phyloP scores from a whole-genome alignment of 2,329 filamentous ascomycete species.

The Microdochium nivale region DNA sequence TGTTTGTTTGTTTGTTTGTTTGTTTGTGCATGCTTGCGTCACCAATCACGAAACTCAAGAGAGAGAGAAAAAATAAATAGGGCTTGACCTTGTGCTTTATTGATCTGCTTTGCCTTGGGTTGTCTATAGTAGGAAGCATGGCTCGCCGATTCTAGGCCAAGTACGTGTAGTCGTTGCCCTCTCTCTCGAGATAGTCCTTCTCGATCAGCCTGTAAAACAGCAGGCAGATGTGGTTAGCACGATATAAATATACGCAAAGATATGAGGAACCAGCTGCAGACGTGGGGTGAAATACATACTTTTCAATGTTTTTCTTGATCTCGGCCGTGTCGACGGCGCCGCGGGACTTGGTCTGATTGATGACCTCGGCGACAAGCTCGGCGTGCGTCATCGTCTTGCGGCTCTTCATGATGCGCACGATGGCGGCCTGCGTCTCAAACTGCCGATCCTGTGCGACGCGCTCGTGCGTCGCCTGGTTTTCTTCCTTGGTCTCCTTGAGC shows the following conservation, averaged over 20 bases:
- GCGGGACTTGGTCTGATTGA: slow-evolving; percentile 77
- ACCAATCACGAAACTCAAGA: too few species aligned
- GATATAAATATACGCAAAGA: not conserved
- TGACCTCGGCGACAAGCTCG: slow-evolving; percentile 87
- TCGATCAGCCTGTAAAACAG: slow-evolving; percentile 63
- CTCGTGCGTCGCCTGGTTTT: slow-evolving; percentile 91
- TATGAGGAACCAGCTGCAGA: too few species aligned
- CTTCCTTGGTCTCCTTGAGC: slow-evolving; percentile 87
- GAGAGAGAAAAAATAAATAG: too few species aligned
- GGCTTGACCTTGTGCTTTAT: not conserved
- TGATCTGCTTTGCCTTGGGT: not conserved
- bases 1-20: too few species aligned
- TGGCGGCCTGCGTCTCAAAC: slow-evolving; percentile 94
- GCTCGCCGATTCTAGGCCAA: slow-evolving; percentile 40
- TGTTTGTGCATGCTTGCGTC: too few species aligned
- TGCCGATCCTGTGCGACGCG: slow-evolving; percentile 82
- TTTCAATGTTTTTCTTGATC: slow-evolving; percentile 97
- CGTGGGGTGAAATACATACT: slow-evolving; percentile 53
- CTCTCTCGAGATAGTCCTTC: slow-evolving; percentile 85
- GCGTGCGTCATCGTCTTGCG: slow-evolving; percentile 78
- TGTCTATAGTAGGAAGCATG: too few species aligned
- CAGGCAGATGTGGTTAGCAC: not conserved
- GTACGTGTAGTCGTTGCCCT: slow-evolving; percentile 63
- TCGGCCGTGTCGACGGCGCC: slow-evolving; percentile 78
- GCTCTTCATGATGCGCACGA: slow-evolving; percentile 95